Conservation (phyloP, 2,329 filamentous ascomycete species). For the Rhynchosporium graminicola region DNA sequence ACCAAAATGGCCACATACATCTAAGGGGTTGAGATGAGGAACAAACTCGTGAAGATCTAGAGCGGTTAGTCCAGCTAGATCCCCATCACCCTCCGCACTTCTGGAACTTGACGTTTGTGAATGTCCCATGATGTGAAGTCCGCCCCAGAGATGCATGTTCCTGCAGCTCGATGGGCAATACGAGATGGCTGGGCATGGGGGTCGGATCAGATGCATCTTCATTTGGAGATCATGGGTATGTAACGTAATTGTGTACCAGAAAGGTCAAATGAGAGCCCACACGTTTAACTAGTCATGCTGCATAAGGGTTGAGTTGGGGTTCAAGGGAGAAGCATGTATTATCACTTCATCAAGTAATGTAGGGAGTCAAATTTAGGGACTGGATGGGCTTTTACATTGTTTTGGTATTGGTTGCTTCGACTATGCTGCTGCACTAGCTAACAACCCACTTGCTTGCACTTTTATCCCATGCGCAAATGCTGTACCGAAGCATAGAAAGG, state of each 20-base stretch:
- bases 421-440: slow-evolving; percentile 36
- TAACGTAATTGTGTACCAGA: background rate
- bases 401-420: slow-evolving; percentile 37
- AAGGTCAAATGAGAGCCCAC: background rate
- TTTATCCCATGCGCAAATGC: slow-evolving; percentile 29
- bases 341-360: slow-evolving; percentile 12
- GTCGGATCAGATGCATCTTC: slow-evolving; percentile 13
- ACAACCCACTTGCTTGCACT: slow-evolving; percentile 30
- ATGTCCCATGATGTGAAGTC: slow-evolving; percentile 27
- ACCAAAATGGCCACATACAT: slow-evolving; percentile 7
- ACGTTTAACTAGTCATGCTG: background rate
- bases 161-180: slow-evolving; percentile 20
- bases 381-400: slow-evolving; percentile 31
- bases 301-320: background rate
- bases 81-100: slow-evolving; percentile 9
- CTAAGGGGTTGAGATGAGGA: background rate
- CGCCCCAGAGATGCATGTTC: slow-evolving; percentile 16
- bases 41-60: background rate
- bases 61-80: background rate
- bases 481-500: slow-evolving; percentile 32
- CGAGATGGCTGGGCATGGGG: slow-evolving; percentile 25
- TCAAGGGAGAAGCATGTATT: background rate
- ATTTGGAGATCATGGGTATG: background rate
- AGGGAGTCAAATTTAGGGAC: slow-evolving; percentile 15
- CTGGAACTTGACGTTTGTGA: slow-evolving; percentile 11